These are phyloP conservation scores for Xylaria sp. DNA, from an alignment of 2,329 filamentous ascomycete species.

Conservation along the genomic window DNA sequence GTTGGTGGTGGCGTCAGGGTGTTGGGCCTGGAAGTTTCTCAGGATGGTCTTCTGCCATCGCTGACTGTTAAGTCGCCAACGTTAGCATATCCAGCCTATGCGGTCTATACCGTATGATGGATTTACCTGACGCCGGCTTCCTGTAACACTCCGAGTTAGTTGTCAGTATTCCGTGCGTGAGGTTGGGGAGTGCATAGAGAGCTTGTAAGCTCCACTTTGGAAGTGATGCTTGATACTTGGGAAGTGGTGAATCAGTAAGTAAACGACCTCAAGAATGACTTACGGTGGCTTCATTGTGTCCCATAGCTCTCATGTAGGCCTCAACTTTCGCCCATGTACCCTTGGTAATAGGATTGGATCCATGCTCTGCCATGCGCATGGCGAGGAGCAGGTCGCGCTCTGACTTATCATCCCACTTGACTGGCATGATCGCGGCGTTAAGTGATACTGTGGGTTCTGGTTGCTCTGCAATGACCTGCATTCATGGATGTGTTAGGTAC, in stretches of 20 bases:
- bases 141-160: constrained; percentile 17
- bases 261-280: not conserved
- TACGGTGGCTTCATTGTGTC: constrained; percentile 17
- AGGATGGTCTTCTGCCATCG: constrained; percentile 29
- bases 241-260: not conserved
- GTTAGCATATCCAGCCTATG: constrained; percentile 14
- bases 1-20: not conserved
- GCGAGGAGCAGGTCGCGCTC: constrained; percentile 37
- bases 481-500: constrained; percentile 1
- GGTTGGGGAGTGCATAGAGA: not conserved
- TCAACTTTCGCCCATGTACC: constrained; percentile 13
- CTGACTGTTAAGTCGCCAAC: constrained; percentile 22
- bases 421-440: constrained; percentile 1
- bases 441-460: not conserved
- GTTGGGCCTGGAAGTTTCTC: not conserved
- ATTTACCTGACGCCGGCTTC: constrained; percentile 25
- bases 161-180: not conserved
- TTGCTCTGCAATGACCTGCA: not conserved
- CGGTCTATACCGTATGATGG: not conserved
- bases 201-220: not conserved
- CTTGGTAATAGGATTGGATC: not conserved
- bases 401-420: constrained; percentile 55
- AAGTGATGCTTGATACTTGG: not conserved
- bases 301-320: constrained; percentile 17
- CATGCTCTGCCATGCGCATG: constrained; percentile 30